Base-by-base conservation (phyloP, 1,139 yeast genomes). In the Scheffersomyces lignicola region DNA sequence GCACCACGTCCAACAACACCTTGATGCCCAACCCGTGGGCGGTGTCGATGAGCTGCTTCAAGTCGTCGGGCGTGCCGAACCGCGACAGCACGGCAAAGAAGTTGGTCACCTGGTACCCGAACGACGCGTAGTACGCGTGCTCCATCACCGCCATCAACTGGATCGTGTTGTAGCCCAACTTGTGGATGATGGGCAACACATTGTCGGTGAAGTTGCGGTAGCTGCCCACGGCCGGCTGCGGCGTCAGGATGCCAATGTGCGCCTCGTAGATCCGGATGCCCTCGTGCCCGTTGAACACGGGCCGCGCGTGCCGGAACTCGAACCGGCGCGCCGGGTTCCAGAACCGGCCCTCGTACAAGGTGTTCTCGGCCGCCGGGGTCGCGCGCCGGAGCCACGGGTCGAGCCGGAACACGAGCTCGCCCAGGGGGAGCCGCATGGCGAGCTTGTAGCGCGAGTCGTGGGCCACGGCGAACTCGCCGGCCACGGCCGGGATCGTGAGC, bases 101-200 rank as follows among this genome's bases (percentile, higher is more conserved):
- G 41, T 84, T 86, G 26, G 97, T 90, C 21, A 92, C 82, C 59
- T 92, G 98, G 59, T 92, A 92, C 5, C 98, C 98, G 58, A 92
- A 92, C 1, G 96, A 87, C 1, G 97, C 98, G 56, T 92, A 92
- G 60, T 92, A 92, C 1, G 98, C 97, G 58, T 92, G 98, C 60
- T 92, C 98, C 98, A 92, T 92, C 34, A 92, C 76, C 0, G 98
- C 97, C 98, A 92, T 92, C 53, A 92, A 72, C 61, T 92, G 98
- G 49, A 92, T 84, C 6, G 96, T 82, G 56, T 92, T 88, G 60
- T 92, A 92, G 16, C 97, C 97, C 43, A 90, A 70, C 44, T 81
- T 76, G 49, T 79, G 79, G 48, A 92, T 86, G 30, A 84, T 72
- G n/a, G 98, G 98, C 42, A 92, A 70, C 12, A 89, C 72, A 44